Percentiles rank a stretch among this genome's conserved stretches.
phyloP scores from a whole-genome alignment of 805 yeast genomes.

The Spathaspora passalidarum region DNA sequence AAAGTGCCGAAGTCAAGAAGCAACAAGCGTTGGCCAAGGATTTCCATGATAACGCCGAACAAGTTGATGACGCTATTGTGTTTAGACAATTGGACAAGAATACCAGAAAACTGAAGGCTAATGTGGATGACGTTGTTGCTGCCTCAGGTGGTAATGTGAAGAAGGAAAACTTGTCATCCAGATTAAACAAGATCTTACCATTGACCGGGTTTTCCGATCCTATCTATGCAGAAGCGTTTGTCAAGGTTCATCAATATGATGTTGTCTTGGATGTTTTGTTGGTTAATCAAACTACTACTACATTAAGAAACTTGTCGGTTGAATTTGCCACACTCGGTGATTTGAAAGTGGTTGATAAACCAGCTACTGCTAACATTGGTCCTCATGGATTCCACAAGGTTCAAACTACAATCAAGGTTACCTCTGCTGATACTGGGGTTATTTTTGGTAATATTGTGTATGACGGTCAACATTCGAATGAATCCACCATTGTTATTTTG shows the following conservation, averaged over 20 bases:
- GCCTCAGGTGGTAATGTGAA: conserved; percentile 49
- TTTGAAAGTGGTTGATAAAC: conserved; percentile 88
- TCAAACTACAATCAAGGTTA: conserved; percentile 87
- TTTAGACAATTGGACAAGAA: conserved; percentile 74
- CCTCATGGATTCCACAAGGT: conserved; percentile 96
- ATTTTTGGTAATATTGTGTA: conserved; percentile 95
- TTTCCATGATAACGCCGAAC: conserved; percentile 62
- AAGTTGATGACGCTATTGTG: conserved; percentile 71
- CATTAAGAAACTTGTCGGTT: conserved; percentile 85
- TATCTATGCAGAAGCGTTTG: conserved; percentile 95
- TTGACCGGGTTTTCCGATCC: conserved; percentile 98
- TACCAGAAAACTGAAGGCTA: conserved; percentile 19
- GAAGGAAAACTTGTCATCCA: conserved; percentile 65
- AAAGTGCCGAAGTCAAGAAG: conserved; percentile 54
- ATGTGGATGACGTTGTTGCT: conserved; percentile 55
- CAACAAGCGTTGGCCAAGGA: conserved; percentile 55
- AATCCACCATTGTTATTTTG: conserved; percentile 83
- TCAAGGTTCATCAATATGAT: conserved; percentile 94
- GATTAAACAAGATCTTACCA: conserved; percentile 84
- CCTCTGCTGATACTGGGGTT: conserved; percentile 97
- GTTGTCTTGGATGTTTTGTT: conserved; percentile 89
- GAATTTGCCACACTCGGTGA: conserved; percentile 97
- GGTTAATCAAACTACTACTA: conserved; percentile 90
- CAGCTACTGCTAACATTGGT: conserved; percentile 84
- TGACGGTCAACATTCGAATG: conserved; percentile 93